Percentiles rank a stretch among this genome's conserved stretches.
These are phyloP conservation scores for Medicago truncatula DNA, from an alignment of 306 rosid species.

Conservation along the genomic window DNA sequence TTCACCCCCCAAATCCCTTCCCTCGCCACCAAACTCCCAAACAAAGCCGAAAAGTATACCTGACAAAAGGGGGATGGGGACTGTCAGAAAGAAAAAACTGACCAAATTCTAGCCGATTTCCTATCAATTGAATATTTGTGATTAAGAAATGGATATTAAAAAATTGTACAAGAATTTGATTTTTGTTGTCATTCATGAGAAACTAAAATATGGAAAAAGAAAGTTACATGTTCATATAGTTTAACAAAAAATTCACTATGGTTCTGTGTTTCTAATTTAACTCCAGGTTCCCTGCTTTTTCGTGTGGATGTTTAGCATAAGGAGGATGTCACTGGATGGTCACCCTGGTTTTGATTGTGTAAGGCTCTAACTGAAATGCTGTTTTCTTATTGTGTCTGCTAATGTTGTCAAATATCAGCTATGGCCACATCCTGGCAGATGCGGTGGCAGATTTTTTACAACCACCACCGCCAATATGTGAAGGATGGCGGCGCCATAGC, in stretches of 20 bases:
- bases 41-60: background rate
- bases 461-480: background rate
- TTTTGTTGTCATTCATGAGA: conserved; percentile 23
- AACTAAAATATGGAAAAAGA: conserved; percentile 21
- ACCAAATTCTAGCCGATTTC: conserved; percentile 21
- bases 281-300: conserved; percentile 88
- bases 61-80: background rate
- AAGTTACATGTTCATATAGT: conserved; percentile 16
- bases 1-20: no score
- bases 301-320: conserved; percentile 77
- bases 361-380: conserved; percentile 47
- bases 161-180: conserved; percentile 9
- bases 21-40: no score
- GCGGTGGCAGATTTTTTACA: background rate
- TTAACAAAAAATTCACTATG: conserved; percentile 7
- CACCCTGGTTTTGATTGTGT: conserved; percentile 89
- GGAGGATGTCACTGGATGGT: conserved; percentile 84
- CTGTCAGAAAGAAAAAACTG: conserved; percentile 11
- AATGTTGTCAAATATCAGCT: background rate
- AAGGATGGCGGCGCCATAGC: conserved; percentile 2
- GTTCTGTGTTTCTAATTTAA: conserved; percentile 40
- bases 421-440: background rate
- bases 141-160: background rate
- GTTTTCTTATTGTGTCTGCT: conserved; percentile 26
- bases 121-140: background rate